Evolutionary conservation across 139 green algal genomes (phyloP).

Genomic region (Closterium sp.): DNA sequence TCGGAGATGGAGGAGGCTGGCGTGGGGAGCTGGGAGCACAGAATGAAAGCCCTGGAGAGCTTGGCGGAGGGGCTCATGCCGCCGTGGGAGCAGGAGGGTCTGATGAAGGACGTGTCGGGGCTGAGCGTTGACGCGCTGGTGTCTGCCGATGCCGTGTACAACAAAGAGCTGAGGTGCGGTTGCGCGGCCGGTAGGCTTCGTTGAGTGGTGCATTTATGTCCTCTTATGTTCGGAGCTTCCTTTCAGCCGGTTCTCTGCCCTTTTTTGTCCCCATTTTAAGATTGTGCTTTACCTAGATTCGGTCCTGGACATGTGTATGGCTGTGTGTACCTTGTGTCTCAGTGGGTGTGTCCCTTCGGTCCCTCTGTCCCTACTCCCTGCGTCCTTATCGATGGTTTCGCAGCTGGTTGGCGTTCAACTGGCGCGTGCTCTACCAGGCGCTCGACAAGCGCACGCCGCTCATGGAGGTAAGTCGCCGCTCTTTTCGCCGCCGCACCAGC

Average conservation of each 20-base stretch:
- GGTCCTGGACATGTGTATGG: no score
- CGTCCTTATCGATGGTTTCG: background rate
- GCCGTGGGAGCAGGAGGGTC: constrained; percentile 24
- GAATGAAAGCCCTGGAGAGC: background rate
- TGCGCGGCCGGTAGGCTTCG: background rate
- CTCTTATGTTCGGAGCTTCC: constrained; percentile 1
- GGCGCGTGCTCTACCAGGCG: constrained; percentile 60
- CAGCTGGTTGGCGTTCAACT: constrained; percentile 69
- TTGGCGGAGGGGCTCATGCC: constrained; percentile 20
- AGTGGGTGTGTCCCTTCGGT: background rate
- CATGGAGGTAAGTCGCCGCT: constrained; percentile 38
- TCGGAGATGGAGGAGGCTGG: background rate
- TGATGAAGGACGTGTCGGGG: constrained; percentile 27
- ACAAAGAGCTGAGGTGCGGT: constrained; percentile 41
- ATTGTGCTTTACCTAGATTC: no score
- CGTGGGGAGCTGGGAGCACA: background rate
- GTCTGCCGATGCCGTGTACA: constrained; percentile 39
- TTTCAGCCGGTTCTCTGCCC: background rate
- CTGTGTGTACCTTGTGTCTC: background rate
- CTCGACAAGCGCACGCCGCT: constrained; percentile 51
- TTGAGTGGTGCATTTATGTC: no score
- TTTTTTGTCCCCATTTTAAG: background rate
- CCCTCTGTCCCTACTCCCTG: background rate
- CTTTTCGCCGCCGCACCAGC: background rate
- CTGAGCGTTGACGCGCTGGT: constrained; percentile 22